Evolutionary conservation across 2,329 filamentous ascomycete species (phyloP), one percentile per base, ranked within the genome.

Genomic region (Trichoderma sp.): DNA sequence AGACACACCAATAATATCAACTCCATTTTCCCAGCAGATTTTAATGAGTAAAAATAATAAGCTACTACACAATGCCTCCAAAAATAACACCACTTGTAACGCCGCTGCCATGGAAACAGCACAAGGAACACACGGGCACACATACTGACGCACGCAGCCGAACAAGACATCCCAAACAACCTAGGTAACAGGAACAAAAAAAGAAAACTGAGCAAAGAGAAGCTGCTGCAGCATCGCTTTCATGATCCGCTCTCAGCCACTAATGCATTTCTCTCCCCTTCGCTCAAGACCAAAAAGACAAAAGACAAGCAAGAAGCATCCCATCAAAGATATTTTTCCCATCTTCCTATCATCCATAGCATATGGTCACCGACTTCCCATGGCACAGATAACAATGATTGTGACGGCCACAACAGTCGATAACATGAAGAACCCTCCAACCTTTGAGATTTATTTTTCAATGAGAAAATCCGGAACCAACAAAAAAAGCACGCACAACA

Each of bases 91-190:
- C 73, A 13, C 66, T 8, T 70, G 46, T 72, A 76, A 77, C 77
- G 73, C 77, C 77, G 69, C 73, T 79, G 76, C 77, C 74, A 77
- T 78, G 75, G 39, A 43, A 59, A 77, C 72, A 76, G 70, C 74
- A 74, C 70, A 73, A 56, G 34, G 46, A 55, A 60, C 46, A 49
- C 46, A 49, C 46, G 46, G n/a, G 46, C 46, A 13, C n/a, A 51
- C 14, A 37, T 43, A n/a, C 39, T 43, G 39, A 43, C 64, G 24
- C 32, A 52, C 59, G 39, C 28, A 46, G 46, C 34, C 30, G 32
- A 51, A 56, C 26, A 51, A 66, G 43, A 72, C 73, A 52, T 32
- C 70, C 46, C 71, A 68, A 68, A 74, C 71, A 68, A 68, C 74
- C 73, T 73, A 72, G 67, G 32, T 34, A 34, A 13, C 70, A 72